These are phyloP conservation scores for Candida sanyiensis DNA, from an alignment of 805 yeast genomes.

Conservation along the genomic window DNA sequence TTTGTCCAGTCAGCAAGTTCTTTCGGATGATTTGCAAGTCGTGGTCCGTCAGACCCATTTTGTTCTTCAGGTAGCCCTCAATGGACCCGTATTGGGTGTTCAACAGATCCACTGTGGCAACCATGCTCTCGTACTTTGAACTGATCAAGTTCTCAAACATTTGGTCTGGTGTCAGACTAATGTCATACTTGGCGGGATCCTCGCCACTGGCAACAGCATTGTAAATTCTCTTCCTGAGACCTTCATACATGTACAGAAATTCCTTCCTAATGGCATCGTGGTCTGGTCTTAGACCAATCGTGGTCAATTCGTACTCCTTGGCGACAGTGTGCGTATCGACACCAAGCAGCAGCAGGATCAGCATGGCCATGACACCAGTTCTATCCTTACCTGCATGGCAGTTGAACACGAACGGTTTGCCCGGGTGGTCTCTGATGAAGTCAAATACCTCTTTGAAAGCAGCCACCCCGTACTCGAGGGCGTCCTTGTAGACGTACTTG, in stretches of 20 bases:
- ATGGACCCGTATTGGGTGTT: slow-evolving; percentile 49
- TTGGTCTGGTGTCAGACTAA: slow-evolving; percentile 29
- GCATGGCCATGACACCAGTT: slow-evolving; percentile 70
- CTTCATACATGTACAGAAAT: slow-evolving; percentile 17
- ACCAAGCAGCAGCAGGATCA: slow-evolving; percentile 56
- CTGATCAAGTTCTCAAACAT: slow-evolving; percentile 58
- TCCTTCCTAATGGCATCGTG: slow-evolving; percentile 20
- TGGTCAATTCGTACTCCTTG: slow-evolving; percentile 72
- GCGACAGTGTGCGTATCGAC: slow-evolving; percentile 62
- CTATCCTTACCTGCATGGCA: slow-evolving; percentile 88
- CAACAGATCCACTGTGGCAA: slow-evolving; percentile 51
- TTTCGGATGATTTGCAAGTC: slow-evolving; percentile 38
- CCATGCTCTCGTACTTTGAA: slow-evolving; percentile 66
- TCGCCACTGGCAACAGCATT: slow-evolving; percentile 4
- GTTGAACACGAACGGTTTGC: slow-evolving; percentile 55
- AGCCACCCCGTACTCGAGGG: slow-evolving; percentile 43
- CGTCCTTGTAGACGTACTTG: slow-evolving; percentile 54
- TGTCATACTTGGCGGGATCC: slow-evolving; percentile 4
- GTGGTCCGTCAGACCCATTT: slow-evolving; percentile 38
- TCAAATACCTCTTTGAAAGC: slow-evolving; percentile 47
- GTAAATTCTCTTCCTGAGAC: slow-evolving; percentile 6
- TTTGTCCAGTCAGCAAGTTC: slow-evolving; percentile 24
- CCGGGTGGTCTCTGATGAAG: slow-evolving; percentile 49
- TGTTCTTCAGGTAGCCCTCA: slow-evolving; percentile 38
- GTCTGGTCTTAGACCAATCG: slow-evolving; percentile 54